These are phyloP conservation scores for Zasmidium angulare DNA, from an alignment of 2,329 filamentous ascomycete species.

Conservation along the genomic window DNA sequence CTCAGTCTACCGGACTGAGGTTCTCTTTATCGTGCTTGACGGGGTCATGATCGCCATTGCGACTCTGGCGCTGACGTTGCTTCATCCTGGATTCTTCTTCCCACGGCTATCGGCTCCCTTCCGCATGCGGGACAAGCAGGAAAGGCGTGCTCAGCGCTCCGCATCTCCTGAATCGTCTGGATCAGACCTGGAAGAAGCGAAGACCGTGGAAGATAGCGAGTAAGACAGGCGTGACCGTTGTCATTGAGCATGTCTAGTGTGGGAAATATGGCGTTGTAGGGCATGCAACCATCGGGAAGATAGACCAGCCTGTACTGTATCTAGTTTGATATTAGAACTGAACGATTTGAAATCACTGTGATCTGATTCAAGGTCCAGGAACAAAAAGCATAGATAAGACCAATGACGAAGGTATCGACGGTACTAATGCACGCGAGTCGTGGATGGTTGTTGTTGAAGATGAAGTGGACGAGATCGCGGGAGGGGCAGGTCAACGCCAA, in stretches of 20 bases:
- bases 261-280: not conserved
- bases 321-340: not conserved
- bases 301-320: not conserved
- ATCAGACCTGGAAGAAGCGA: not conserved
- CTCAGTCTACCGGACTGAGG: conserved; percentile 17
- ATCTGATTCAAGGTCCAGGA: not conserved
- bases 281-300: not conserved
- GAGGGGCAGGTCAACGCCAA: conserved; percentile 1
- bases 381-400: not conserved
- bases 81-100: conserved; percentile 47
- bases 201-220: not conserved
- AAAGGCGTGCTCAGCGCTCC: not conserved
- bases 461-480: not conserved
- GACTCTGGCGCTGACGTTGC: conserved; percentile 40
- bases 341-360: not conserved
- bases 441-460: not conserved
- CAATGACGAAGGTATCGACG: not conserved
- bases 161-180: not conserved
- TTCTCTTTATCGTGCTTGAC: conserved; percentile 22
- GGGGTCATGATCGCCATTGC: conserved; percentile 45
- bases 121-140: not conserved
- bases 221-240: not conserved
- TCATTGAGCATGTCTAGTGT: not conserved
- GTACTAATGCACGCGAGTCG: not conserved
- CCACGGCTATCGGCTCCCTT: not conserved